phyloP scores from a whole-genome alignment of 441 rosid species.

The Brassica hybrid region DNA sequence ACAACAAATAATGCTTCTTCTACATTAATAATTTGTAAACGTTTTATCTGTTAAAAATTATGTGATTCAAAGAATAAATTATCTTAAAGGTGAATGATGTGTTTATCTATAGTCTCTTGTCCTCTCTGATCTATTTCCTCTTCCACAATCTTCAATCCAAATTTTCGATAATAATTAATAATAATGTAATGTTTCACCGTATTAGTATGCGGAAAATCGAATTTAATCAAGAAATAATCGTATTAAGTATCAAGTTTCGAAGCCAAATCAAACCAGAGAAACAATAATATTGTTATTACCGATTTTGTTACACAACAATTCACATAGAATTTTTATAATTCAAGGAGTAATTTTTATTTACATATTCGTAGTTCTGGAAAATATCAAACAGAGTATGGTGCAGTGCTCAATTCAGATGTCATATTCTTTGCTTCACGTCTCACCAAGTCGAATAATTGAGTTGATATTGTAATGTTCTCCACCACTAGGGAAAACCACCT shows the following conservation, averaged over 20 bases:
- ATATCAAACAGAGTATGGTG: too few species aligned
- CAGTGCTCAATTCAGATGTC: slow-evolving; percentile 6
- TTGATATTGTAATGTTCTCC: slow-evolving; percentile 64
- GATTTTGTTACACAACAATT: too few species aligned
- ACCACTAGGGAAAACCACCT: slow-evolving; percentile 61
- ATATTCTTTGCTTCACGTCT: slow-evolving; percentile 49
- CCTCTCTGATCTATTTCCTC: not conserved
- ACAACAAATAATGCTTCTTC: not conserved
- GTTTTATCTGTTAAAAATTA: too few species aligned
- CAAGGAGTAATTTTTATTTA: too few species aligned
- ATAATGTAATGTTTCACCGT: not conserved
- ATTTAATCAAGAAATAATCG: not conserved
- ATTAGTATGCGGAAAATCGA: not conserved
- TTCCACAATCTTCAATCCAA: not conserved
- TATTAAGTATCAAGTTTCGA: too few species aligned
- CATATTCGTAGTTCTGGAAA: too few species aligned
- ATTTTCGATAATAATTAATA: too few species aligned
- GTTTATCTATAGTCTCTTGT: slow-evolving; percentile 44
- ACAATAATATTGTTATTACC: too few species aligned
- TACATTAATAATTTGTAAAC: too few species aligned
- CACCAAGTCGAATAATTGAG: slow-evolving; percentile 53
- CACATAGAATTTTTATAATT: too few species aligned
- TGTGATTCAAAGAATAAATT: not conserved
- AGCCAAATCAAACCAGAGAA: too few species aligned
- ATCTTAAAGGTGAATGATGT: slow-evolving; percentile 42